These are phyloP conservation scores for Eleusine coracana DNA, from an alignment of 176 grass and related monocot species.

Conservation along the genomic window DNA sequence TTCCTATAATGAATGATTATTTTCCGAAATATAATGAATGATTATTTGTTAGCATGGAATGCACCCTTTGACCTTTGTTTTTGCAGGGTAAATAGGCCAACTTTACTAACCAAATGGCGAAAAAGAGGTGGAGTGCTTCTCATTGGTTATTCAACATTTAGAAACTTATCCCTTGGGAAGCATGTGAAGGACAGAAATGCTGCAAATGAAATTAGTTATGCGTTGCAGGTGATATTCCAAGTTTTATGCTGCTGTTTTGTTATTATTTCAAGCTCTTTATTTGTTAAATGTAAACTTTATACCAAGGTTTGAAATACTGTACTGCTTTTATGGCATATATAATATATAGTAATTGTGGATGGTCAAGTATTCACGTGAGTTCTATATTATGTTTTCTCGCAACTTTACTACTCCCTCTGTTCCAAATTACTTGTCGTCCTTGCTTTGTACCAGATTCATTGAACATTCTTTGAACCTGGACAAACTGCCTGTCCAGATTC, in stretches of 20 bases:
- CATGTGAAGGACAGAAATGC: slow-evolving; percentile 69
- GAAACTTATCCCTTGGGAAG: slow-evolving; percentile 87
- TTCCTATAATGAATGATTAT: background rate
- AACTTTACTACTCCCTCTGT: too few relatives aligned
- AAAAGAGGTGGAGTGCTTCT: slow-evolving; percentile 88
- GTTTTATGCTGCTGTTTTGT: background rate
- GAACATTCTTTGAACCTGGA: too few relatives aligned
- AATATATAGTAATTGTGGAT: slow-evolving; percentile 24
- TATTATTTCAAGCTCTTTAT: slow-evolving; percentile 24
- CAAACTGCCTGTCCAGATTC: too few relatives aligned
- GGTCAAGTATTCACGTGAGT: background rate
- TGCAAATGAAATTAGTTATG: slow-evolving; percentile 72
- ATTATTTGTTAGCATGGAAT: slow-evolving; percentile 23
- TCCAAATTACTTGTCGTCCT: too few relatives aligned
- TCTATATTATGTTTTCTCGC: slow-evolving; percentile 6
- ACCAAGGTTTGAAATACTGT: slow-evolving; percentile 24
- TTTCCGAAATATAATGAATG: background rate
- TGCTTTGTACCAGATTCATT: too few relatives aligned
- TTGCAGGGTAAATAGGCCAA: slow-evolving; percentile 69
- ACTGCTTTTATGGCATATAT: background rate
- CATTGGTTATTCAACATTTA: slow-evolving; percentile 94
- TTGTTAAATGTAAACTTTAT: slow-evolving; percentile 6
- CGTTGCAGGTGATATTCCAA: slow-evolving; percentile 65
- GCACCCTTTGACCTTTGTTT: slow-evolving; percentile 15
- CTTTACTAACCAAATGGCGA: slow-evolving; percentile 86